Evolutionary conservation across 148 eudicot species (phyloP), one percentile per base, ranked within the genome.

Genomic region (Rhododendron mucronatum): DNA sequence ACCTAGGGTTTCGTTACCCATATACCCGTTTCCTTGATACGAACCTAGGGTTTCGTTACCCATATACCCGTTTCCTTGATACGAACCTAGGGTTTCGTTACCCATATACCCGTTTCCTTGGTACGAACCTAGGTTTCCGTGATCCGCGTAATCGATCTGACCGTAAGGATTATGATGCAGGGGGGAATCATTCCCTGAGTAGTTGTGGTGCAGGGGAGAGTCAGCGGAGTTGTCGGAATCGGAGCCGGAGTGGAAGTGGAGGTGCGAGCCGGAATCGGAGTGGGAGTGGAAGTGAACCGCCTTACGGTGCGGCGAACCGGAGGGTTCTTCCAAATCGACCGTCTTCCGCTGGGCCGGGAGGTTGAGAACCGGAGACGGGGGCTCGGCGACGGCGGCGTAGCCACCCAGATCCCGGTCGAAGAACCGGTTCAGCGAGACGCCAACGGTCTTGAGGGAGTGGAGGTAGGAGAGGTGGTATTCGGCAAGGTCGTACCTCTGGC

Each of bases 391-490:
- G 15, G 91, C 10, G 50, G 90, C 7, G 50, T 69, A 45, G 33
- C 28, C n/a, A 1, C 71, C 71, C 50, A 61, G 76, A 85, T 87
- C 81, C 1, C 69, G 89, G 8, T 84, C 83, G 87, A 94, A 95
- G 78, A 95, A 93, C 33, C 79, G 90, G 84, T 87, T 91, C 12
- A 97, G 86, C 1, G 96, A 94, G 51, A 28, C 21, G 21, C 95
- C 98, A 41, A 97, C 88, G 48, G 90, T 80, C 6, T 77, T 85
- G 41, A 97, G 92, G 1, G 98, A 97, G 84, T 89, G 89, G 15
- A 90, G 67, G 84, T 95, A 97, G 1, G 96, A 92, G 3, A 90
- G 13, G 85, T 97, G 99, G 9, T 93, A 91, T 15, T 93, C 95
- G 3, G 99, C 90, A 33, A 97, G 84, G 2, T 88, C 89, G 86